A percentile compares a stretch with the other conserved stretches of the same genome.
Conservation (phyloP, 306 rosid genomes). For the Fragaria ananassa region DNA sequence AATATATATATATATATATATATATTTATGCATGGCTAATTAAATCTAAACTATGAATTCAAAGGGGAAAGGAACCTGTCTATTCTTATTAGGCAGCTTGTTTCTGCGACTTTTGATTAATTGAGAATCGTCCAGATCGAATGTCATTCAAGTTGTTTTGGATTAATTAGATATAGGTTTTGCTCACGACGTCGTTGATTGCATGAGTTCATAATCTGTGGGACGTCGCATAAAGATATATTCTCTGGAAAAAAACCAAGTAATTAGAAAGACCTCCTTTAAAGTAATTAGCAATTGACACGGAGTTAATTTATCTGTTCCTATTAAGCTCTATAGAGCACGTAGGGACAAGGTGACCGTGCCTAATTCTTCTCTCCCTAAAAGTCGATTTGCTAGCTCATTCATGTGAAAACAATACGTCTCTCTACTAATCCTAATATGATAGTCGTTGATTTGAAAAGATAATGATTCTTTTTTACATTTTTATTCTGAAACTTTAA, state of each 20-base stretch:
- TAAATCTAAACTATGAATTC: background rate
- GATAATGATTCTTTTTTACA: background rate
- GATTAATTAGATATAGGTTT: background rate
- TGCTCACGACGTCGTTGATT: background rate
- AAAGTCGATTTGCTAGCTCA: no score
- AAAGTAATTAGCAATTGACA: no score
- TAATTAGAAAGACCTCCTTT: background rate
- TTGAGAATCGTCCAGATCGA: background rate
- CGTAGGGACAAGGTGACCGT: no score
- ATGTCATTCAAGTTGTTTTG: background rate
- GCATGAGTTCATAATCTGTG: background rate
- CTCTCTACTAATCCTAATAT: background rate
- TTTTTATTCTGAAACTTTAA: background rate
- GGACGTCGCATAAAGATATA: background rate
- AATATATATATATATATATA: no score
- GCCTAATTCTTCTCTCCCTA: no score
- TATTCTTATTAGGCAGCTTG: background rate
- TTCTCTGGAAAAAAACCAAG: background rate
- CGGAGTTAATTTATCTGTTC: no score
- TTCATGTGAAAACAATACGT: background rate
- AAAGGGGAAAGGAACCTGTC: background rate
- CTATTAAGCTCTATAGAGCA: no score
- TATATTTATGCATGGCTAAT: background rate
- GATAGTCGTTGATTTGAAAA: background rate
- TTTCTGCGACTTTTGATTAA: background rate